A percentile compares a stretch with the other conserved stretches of the same genome.
phyloP scores from a whole-genome alignment of 257 asterid genomes.

The Euphrasia confusa region DNA sequence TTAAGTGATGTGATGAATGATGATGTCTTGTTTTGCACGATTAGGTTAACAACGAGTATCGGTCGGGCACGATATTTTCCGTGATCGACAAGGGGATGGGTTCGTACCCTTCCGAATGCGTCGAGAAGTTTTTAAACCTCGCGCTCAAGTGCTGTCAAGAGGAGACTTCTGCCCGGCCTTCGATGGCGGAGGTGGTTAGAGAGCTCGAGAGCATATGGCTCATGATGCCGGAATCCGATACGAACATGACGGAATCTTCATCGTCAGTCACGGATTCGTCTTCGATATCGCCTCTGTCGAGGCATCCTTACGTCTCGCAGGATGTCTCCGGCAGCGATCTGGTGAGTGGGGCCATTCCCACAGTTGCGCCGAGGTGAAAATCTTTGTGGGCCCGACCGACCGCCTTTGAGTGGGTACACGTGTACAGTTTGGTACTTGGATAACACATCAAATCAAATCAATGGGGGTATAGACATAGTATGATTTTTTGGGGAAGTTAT shows the following conservation, averaged over 20 bases:
- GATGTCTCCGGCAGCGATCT: slow-evolving; percentile 69
- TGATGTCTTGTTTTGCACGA: background rate
- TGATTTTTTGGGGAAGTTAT: too few species aligned
- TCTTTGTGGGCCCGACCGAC: background rate
- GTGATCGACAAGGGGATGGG: slow-evolving; percentile 65
- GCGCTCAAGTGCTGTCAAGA: slow-evolving; percentile 73
- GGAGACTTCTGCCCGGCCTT: slow-evolving; percentile 54
- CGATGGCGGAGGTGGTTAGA: slow-evolving; percentile 67
- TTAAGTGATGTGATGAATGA: too few species aligned
- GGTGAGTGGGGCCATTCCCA: slow-evolving; percentile 51
- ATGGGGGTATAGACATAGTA: too few species aligned
- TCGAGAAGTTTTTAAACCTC: slow-evolving; percentile 52
- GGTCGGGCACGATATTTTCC: slow-evolving; percentile 64
- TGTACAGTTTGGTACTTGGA: too few species aligned
- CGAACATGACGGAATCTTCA: slow-evolving; percentile 30
- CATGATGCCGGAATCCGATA: slow-evolving; percentile 56
- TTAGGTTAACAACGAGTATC: slow-evolving; percentile 68
- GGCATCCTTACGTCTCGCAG: slow-evolving; percentile 36
- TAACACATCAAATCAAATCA: too few species aligned
- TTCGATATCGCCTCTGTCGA: slow-evolving; percentile 33
- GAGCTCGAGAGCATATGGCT: slow-evolving; percentile 58
- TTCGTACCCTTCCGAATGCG: slow-evolving; percentile 61
- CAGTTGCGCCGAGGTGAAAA: slow-evolving; percentile 50
- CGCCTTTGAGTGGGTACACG: too few species aligned
- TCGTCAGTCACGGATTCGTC: slow-evolving; percentile 28